phyloP scores from a whole-genome alignment of 2,329 filamentous ascomycete species.

The Acrocalymma vagum region DNA sequence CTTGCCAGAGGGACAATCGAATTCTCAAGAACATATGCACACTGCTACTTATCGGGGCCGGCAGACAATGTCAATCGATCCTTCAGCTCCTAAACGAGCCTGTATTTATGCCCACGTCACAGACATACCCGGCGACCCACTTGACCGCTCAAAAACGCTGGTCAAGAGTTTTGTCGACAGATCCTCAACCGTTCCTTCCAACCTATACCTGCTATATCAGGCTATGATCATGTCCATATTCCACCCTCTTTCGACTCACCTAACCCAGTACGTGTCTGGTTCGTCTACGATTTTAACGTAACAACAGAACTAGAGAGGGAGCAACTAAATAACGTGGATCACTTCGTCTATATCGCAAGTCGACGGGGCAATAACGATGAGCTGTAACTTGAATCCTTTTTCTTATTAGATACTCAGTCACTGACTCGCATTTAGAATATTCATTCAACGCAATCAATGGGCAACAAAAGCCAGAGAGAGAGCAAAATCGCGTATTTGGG shows the following conservation, averaged over 20 bases:
- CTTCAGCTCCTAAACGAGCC: no score
- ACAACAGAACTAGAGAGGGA: conserved; percentile 2
- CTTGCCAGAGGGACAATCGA: no score
- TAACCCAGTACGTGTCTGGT: conserved; percentile 6
- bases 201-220: background rate
- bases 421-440: conserved; percentile 9
- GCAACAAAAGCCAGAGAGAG: conserved; percentile 5
- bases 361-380: conserved; percentile 1
- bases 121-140: conserved; percentile 8
- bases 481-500: conserved; percentile 9
- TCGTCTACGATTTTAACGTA: conserved; percentile 10
- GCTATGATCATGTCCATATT: conserved; percentile 9
- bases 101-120: conserved; percentile 4
- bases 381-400: conserved; percentile 8
- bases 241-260: conserved; percentile 6
- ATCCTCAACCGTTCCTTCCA: conserved; percentile 6
- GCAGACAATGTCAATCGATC: no score
- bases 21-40: no score
- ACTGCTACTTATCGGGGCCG: no score
- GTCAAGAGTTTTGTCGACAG: conserved; percentile 3
- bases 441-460: conserved; percentile 5
- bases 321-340: conserved; percentile 3
- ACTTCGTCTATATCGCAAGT: conserved; percentile 10
- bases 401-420: background rate
- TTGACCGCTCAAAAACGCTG: conserved; percentile 1